Conservation (phyloP, 1,139 yeast genomes). For the Geotrichum europaeum region DNA sequence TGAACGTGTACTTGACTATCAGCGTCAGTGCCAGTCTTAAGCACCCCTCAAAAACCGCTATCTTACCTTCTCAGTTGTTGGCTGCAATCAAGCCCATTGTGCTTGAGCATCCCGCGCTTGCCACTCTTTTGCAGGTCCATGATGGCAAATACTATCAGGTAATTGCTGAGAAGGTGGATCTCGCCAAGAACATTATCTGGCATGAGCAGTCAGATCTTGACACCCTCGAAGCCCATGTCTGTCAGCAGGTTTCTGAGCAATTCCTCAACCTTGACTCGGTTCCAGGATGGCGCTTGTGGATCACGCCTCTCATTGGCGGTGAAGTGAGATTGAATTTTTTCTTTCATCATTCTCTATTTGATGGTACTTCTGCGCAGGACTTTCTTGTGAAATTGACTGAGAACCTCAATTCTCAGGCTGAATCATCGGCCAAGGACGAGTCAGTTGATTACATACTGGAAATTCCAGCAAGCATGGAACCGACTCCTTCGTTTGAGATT, state of each 20-base stretch:
- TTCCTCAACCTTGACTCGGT: background rate
- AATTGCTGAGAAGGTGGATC: background rate
- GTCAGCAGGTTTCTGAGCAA: slow-evolving; percentile 1
- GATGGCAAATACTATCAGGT: background rate
- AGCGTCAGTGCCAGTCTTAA: slow-evolving; percentile 5
- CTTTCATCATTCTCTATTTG: slow-evolving; percentile 12
- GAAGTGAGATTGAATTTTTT: slow-evolving; percentile 1
- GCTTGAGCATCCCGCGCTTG: background rate
- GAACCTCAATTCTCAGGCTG: background rate
- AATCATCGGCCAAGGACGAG: background rate
- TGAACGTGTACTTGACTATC: slow-evolving; percentile 7
- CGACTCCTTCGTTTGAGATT: slow-evolving; percentile 7
- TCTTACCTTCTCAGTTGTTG: background rate
- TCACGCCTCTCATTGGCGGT: slow-evolving; percentile 1
- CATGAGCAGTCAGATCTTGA: background rate
- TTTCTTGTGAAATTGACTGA: slow-evolving; percentile 1
- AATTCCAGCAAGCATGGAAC: background rate
- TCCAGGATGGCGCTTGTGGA: slow-evolving; percentile 15
- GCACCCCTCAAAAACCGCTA: background rate
- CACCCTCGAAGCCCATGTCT: background rate
- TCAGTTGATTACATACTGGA: background rate
- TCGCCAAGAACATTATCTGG: slow-evolving; percentile 1
- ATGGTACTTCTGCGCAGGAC: slow-evolving; percentile 8
- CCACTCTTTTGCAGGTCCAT: background rate
- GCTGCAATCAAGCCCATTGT: slow-evolving; percentile 7